Base-by-base conservation (phyloP, 805 yeast species). In the Myxozyma vanderwaltii region DNA sequence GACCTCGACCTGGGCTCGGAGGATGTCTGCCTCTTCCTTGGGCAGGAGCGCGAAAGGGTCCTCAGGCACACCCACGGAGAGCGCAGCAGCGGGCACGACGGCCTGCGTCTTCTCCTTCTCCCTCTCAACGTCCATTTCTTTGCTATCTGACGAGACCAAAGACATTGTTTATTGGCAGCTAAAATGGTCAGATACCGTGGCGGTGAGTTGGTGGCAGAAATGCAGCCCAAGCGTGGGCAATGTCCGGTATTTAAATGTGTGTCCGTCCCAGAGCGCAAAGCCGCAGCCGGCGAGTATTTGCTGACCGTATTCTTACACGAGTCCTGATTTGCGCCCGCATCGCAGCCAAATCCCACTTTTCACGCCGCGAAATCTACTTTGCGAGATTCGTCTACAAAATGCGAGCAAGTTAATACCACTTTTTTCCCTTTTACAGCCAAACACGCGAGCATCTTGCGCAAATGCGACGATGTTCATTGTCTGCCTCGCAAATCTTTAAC, bases 1-100 rank as follows among this genome's bases (percentile, higher is more conserved):
- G 48, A 64, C 64, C 5, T 66, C 58, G 8, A 72, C 65, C 64
- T 76, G 79, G 24, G 64, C 58, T 35, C 73, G 67, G 29, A 76
- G 67, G 17, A 74, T 66, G 8, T 48, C 66, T 2, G 71, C 75
- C 29, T 74, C 78, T 2, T 70, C 63, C 3, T 63, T 62, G 3
- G 73, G 68, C 23, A 74, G 63, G 31, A 59, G 63, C 15, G 47
- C 59, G 50, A 62, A 72, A 39, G 46, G 57, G 23, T 48, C 50
- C 17, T 55, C 54, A n/a, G 43, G 19, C 21, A 21, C 43, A 21
- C 10, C 43, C n/a, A 13, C n/a, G 38, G n/a, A 13, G 43, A 38
- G 43, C 36, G 23, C 44, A 15, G 23, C 24, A 10, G 54, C 23
- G 24, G 58, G 39, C 17, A 12, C 41, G 41, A 21, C 48, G 41